A percentile compares a stretch with the other conserved stretches of the same genome.
Evolutionary conservation across 2,329 filamentous ascomycete genomes (phyloP).

Genomic region (Aspergillus fumigatiaffinis): DNA sequence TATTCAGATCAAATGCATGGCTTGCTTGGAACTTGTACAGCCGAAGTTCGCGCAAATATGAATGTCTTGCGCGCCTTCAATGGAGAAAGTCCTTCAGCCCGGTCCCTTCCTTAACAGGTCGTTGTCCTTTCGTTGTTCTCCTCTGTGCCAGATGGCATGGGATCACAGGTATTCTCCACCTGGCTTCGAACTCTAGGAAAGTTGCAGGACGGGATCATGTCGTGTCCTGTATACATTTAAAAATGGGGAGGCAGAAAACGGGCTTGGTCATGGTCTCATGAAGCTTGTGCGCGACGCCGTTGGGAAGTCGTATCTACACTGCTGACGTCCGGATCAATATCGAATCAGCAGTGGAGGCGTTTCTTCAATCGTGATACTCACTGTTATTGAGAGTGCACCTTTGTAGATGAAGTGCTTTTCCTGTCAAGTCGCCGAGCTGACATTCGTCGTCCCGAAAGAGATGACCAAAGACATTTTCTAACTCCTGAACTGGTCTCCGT

Average conservation of each 20-base stretch:
- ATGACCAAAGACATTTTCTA: slow-evolving; percentile 46
- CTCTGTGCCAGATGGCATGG: slow-evolving; percentile 28
- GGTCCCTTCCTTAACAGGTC: slow-evolving; percentile 22
- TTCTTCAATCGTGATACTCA: slow-evolving; percentile 52
- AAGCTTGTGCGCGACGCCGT: too few relatives aligned
- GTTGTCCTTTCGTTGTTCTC: slow-evolving; percentile 7
- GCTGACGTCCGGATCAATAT: slow-evolving; percentile 51
- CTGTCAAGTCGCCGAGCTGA: slow-evolving; percentile 46
- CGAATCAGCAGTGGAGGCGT: slow-evolving; percentile 50
- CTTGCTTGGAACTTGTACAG: too few relatives aligned
- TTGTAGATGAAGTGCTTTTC: slow-evolving; percentile 52
- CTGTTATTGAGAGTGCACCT: slow-evolving; percentile 61
- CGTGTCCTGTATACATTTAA: slow-evolving; percentile 52
- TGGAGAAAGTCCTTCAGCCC: slow-evolving; percentile 30
- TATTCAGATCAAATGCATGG: too few relatives aligned
- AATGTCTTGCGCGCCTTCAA: slow-evolving; percentile 29
- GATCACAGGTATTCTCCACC: background rate
- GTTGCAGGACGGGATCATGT: slow-evolving; percentile 49
- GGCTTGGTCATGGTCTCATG: slow-evolving; percentile 31
- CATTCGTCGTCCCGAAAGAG: slow-evolving; percentile 53
- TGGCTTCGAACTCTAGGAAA: slow-evolving; percentile 1
- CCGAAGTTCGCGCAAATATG: slow-evolving; percentile 25
- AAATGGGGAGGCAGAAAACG: slow-evolving; percentile 40
- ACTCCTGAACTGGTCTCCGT: slow-evolving; percentile 46
- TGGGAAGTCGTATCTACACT: slow-evolving; percentile 51